These are phyloP conservation scores for Leccinum pallidistipes DNA, from an alignment of 1,284 basidiomycete genomes.

Conservation along the genomic window DNA sequence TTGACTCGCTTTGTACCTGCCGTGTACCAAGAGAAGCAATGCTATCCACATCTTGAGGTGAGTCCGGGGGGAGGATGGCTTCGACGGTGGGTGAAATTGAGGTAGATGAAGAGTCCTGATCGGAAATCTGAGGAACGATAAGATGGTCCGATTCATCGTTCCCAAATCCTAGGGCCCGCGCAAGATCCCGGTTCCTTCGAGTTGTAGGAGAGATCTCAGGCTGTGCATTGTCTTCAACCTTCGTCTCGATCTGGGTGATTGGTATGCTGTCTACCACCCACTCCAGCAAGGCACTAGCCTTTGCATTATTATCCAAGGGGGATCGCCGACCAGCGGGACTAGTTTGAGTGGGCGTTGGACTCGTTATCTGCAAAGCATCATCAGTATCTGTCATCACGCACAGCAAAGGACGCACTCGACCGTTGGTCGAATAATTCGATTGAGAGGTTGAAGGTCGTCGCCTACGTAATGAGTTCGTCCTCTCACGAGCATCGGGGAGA, in stretches of 20 bases:
- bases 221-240: constrained; percentile 23
- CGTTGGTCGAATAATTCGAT: constrained; percentile 64
- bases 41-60: constrained; percentile 22
- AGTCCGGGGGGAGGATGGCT: constrained; percentile 29
- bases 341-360: constrained; percentile 42
- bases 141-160: constrained; percentile 41
- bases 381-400: constrained; percentile 10
- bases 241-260: constrained; percentile 32
- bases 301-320: constrained; percentile 48
- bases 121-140: constrained; percentile 20
- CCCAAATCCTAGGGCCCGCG: constrained; percentile 63
- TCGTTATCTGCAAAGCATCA: constrained; percentile 47
- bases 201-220: constrained; percentile 48
- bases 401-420: constrained; percentile 45
- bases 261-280: constrained; percentile 70
- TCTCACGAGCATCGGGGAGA: constrained; percentile 54
- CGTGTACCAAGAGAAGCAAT: constrained; percentile 7
- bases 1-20: constrained; percentile 4
- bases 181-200: constrained; percentile 67
- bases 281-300: constrained; percentile 64
- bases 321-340: constrained; percentile 32
- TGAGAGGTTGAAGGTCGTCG: constrained; percentile 79
- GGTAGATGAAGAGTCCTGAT: constrained; percentile 23
- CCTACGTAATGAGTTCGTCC: constrained; percentile 59
- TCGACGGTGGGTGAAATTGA: constrained; percentile 32